Evolutionary conservation across 2,329 filamentous ascomycete species (phyloP).

Genomic region (Clonostachys rhizophaga): DNA sequence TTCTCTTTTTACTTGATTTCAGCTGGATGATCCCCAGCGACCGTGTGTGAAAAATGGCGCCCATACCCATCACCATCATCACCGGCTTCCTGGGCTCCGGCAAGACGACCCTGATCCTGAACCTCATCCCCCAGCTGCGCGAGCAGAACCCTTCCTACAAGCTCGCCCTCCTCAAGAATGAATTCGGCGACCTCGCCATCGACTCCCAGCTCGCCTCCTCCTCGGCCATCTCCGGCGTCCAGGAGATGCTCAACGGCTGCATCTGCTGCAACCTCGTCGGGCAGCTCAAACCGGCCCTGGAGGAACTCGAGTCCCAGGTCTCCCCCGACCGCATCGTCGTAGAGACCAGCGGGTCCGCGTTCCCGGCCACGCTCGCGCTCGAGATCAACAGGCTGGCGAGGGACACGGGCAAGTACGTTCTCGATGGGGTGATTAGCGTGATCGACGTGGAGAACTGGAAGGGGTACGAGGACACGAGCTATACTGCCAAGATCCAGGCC

Average conservation of each 20-base stretch:
- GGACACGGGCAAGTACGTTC: conserved; percentile 63
- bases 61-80: conserved; percentile 88
- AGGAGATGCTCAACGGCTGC: conserved; percentile 92
- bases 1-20: too few relatives aligned
- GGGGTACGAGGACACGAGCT: conserved; percentile 87
- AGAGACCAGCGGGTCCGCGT: conserved; percentile 86
- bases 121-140: conserved; percentile 83
- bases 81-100: conserved; percentile 95
- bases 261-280: conserved; percentile 99
- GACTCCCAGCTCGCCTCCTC: conserved; percentile 87
- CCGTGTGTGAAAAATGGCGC: conserved; percentile 39
- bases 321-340: conserved; percentile 83
- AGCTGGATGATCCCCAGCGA: too few relatives aligned
- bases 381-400: conserved; percentile 77
- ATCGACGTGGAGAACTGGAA: conserved; percentile 95
- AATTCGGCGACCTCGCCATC: conserved; percentile 91
- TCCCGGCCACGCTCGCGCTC: conserved; percentile 84
- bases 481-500: conserved; percentile 84
- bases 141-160: conserved; percentile 71
- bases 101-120: conserved; percentile 93
- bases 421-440: conserved; percentile 86
- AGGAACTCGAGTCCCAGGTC: conserved; percentile 57
- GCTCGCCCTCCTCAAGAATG: conserved; percentile 94
- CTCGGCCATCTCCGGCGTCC: conserved; percentile 79
- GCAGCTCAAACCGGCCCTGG: conserved; percentile 75